Conservation (phyloP, 495 filamentous ascomycete genomes). For the Trichoderma orchidacearum region DNA sequence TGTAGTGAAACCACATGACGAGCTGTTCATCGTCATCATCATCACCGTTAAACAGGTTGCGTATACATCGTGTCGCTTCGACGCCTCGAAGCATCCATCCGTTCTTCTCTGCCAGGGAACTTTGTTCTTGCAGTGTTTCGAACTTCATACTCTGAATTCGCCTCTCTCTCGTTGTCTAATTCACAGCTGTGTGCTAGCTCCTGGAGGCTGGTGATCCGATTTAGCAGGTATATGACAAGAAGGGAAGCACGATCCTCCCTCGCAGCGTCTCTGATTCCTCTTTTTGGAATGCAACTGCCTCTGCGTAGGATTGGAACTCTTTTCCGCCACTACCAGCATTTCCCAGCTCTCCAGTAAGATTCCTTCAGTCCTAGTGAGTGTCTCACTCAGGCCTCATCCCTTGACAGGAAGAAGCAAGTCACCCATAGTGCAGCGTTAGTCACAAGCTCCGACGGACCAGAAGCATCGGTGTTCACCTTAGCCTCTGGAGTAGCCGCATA, state of each 20-base stretch:
- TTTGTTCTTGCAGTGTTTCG: neutral
- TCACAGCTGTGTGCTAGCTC: neutral
- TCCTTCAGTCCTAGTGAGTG: neutral
- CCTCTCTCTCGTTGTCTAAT: neutral
- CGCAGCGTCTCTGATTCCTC: neutral
- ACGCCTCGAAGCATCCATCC: neutral
- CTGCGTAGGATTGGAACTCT: neutral
- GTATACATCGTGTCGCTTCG: too few relatives aligned
- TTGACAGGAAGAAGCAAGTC: neutral
- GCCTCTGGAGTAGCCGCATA: neutral
- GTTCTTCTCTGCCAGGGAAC: neutral
- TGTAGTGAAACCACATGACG: neutral
- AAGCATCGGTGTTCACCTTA: neutral
- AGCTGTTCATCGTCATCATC: neutral
- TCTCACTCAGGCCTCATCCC: neutral
- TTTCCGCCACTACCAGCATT: neutral
- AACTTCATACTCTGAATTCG: neutral
- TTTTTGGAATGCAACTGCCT: neutral
- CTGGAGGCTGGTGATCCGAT: neutral
- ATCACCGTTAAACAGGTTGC: neutral
- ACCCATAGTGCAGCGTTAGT: neutral
- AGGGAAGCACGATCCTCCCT: neutral
- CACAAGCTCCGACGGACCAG: neutral
- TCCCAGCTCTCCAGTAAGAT: neutral
- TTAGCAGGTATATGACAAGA: neutral